A percentile compares a stretch with the other conserved stretches of the same genome.
phyloP scores from a whole-genome alignment of 768 basidiomycete species.

The Leucosporidium yakuticum region DNA sequence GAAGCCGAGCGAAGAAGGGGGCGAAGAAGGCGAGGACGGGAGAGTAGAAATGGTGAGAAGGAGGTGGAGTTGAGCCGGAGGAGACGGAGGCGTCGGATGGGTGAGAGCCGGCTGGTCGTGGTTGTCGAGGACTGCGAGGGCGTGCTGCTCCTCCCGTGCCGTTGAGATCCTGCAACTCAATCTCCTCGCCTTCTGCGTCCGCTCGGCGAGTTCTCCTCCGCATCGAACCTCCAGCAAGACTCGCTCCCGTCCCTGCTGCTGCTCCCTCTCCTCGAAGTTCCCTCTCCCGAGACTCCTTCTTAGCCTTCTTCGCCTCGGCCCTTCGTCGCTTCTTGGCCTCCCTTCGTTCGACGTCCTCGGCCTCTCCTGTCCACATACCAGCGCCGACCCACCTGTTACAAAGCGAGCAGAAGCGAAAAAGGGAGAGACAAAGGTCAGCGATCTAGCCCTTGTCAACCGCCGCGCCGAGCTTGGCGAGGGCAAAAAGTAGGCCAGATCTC shows the following conservation, averaged over 20 bases:
- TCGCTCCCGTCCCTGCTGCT: not conserved
- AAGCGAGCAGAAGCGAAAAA: not conserved
- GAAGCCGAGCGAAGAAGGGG: constrained; percentile 22
- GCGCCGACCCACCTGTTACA: constrained; percentile 27
- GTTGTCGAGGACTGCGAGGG: not conserved
- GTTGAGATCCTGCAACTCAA: constrained; percentile 24
- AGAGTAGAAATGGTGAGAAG: constrained; percentile 15
- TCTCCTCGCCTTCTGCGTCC: constrained; percentile 3
- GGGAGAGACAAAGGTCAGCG: constrained; percentile 10
- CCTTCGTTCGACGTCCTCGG: constrained; percentile 32
- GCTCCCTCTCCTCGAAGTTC: not conserved
- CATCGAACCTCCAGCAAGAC: not conserved
- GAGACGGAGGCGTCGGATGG: not conserved
- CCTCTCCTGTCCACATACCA: constrained; percentile 36
- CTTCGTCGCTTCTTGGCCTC: constrained; percentile 23
- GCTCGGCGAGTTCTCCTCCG: not conserved
- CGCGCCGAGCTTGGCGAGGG: constrained; percentile 1
- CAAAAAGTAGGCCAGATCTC: too few species aligned
- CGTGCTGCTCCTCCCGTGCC: not conserved
- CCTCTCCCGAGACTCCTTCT: constrained; percentile 16
- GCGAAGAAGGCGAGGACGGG: constrained; percentile 17
- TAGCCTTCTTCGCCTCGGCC: constrained; percentile 17
- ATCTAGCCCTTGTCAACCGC: constrained; percentile 9
- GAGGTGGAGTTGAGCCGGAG: not conserved
- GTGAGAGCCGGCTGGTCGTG: not conserved